Evolutionary conservation across 1,284 basidiomycete species (phyloP).

Genomic region (Trametes hirsuta): DNA sequence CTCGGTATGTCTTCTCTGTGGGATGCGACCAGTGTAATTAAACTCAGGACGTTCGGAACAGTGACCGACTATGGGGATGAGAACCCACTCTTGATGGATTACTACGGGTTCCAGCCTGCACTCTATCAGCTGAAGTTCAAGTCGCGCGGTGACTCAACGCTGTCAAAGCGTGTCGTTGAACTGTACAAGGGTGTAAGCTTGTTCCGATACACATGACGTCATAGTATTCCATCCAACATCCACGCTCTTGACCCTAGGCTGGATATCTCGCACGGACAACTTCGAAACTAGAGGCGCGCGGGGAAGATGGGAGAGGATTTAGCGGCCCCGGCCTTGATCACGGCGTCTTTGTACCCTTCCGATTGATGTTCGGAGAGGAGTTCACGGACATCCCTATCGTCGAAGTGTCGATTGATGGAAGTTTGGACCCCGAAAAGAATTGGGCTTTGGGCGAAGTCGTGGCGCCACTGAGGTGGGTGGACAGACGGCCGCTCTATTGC

Average conservation of each 20-base stretch:
- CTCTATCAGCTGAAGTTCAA: constrained; percentile 70
- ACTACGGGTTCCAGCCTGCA: constrained; percentile 63
- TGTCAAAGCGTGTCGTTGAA: constrained; percentile 62
- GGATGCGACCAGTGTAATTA: constrained; percentile 7
- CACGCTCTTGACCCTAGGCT: constrained; percentile 40
- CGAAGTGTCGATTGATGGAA: constrained; percentile 70
- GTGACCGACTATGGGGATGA: constrained; percentile 76
- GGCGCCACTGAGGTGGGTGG: constrained; percentile 51
- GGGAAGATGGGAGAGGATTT: constrained; percentile 70
- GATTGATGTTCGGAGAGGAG: constrained; percentile 73
- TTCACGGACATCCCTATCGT: constrained; percentile 64
- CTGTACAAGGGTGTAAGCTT: constrained; percentile 54
- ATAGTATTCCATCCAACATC: background rate
- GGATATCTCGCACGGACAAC: constrained; percentile 59
- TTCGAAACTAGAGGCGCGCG: constrained; percentile 55
- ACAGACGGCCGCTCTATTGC: constrained; percentile 4
- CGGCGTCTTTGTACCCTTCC: constrained; percentile 78
- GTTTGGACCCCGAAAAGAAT: constrained; percentile 61
- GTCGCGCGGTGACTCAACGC: constrained; percentile 58
- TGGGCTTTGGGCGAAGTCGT: constrained; percentile 70
- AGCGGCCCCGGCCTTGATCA: constrained; percentile 65
- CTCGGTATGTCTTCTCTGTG: constrained; percentile 43
- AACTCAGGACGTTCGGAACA: constrained; percentile 28
- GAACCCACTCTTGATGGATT: constrained; percentile 76
- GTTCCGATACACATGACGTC: background rate